Base-by-base conservation (phyloP, 2,329 filamentous ascomycete species). In the Monosporascus sp. region DNA sequence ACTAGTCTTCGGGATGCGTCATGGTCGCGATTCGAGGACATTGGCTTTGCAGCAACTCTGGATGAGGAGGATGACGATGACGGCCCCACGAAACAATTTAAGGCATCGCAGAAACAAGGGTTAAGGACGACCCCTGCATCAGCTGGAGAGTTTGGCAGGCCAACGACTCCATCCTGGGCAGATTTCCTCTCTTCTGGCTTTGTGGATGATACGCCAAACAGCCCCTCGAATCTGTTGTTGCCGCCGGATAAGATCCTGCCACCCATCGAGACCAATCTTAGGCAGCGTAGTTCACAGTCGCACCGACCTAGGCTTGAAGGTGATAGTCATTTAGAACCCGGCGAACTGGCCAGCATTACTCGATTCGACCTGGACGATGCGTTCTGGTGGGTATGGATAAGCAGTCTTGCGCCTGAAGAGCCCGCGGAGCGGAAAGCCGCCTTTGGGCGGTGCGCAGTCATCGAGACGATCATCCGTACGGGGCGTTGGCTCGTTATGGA, bases 351-450 rank as follows among this genome's bases (percentile, higher is more conserved):
- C 31, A 97, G 91, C 67, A 96, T 99, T 65, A 88, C 83, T 24
- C 81, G 81, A 38, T 82, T 97, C 53, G 87, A 94, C 58, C 78
- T 99, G 5, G 94, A 99, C 63, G 93, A 97, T 68, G 88, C 91
- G 1, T 99, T 99, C 70, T 99, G 94, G 94, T 97, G 94, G 93
- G 94, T 97, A 4, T 99, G 94, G 94, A 97, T 99, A 80, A 95
- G 85, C 62, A 97, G 93, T 77, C 75, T 99, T 64, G 91, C 93
- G 1, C 88, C 86, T 1, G 94, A 99, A 65, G 94, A 99, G 73
- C 89, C 92, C 0, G 72, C 85, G 0, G 81, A 87, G 47, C 85
- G 94, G 56, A 99, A 99, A 69, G 87, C 92, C 6, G 91, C 92
- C 0, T 99, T 99, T 68, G 94, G 94, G 38, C 83, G 94, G 58